Conservation (phyloP, 2,329 filamentous ascomycete species). For the Acrocalymma vagum region DNA sequence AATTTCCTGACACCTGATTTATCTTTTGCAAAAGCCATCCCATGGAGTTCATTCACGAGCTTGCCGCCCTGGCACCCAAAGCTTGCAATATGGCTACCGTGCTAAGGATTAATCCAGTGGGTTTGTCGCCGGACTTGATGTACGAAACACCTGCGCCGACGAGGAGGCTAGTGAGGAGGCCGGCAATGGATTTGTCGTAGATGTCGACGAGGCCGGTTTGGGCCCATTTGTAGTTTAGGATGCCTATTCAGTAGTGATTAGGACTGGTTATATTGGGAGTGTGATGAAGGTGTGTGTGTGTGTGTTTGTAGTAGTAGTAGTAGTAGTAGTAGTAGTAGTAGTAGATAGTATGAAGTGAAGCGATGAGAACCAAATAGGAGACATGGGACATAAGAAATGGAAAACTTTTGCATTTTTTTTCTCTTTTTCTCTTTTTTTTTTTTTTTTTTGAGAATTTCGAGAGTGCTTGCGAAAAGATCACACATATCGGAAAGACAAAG, state of each 20-base stretch:
- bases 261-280: too few species aligned
- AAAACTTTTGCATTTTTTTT: too few species aligned
- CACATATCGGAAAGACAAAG: not conserved
- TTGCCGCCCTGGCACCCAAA: constrained; percentile 25
- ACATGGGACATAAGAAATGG: not conserved
- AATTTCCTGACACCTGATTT: too few species aligned
- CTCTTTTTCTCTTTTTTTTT: not conserved
- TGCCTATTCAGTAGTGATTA: too few species aligned
- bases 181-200: constrained; percentile 41
- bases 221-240: constrained; percentile 47
- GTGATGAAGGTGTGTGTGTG: too few species aligned
- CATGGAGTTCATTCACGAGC: too few species aligned
- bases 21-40: too few species aligned
- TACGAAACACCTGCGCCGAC: constrained; percentile 34
- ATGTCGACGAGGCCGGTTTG: constrained; percentile 38
- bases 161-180: constrained; percentile 33
- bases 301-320: too few species aligned
- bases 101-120: constrained; percentile 28
- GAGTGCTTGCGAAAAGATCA: not conserved
- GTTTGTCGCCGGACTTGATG: constrained; percentile 33
- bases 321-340: too few species aligned
- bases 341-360: too few species aligned
- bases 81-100: constrained; percentile 36
- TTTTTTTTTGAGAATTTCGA: not conserved
- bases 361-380: not conserved